phyloP scores from a whole-genome alignment of 1,284 basidiomycete genomes.

The Cutaneotrichosporon dermatis region DNA sequence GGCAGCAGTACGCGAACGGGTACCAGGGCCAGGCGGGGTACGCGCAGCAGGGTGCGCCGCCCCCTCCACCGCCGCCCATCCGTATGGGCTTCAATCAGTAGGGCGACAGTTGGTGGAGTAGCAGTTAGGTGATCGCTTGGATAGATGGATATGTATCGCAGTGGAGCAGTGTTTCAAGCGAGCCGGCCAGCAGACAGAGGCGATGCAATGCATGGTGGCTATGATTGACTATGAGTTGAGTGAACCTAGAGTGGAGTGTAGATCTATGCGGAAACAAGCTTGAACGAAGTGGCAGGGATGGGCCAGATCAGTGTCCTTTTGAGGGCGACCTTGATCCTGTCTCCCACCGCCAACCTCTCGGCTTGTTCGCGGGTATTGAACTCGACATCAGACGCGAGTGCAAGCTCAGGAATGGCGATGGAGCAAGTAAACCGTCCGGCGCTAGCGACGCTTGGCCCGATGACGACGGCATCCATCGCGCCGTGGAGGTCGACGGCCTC shows the following conservation, averaged over 20 bases:
- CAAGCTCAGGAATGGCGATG: neutral
- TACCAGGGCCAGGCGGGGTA: neutral
- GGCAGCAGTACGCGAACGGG: neutral
- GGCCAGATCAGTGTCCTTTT: conserved; percentile 23
- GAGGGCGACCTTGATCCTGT: conserved; percentile 29
- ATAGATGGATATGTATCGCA: no score
- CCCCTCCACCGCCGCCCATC: conserved; percentile 40
- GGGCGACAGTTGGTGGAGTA: neutral
- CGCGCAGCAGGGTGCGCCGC: conserved; percentile 18
- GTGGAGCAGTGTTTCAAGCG: no score
- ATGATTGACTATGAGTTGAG: neutral
- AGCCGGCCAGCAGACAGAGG: no score
- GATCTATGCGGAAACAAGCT: neutral
- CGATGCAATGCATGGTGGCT: neutral
- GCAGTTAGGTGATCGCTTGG: no score
- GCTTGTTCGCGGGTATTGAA: neutral
- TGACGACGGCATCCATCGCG: neutral
- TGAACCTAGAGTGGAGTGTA: neutral
- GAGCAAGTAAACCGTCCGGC: neutral
- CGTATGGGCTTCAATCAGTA: conserved; percentile 40
- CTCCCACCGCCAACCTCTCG: conserved; percentile 16
- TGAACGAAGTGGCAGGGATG: conserved; percentile 15
- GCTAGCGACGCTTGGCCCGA: neutral
- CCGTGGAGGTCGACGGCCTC: conserved; percentile 5
- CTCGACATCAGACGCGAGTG: neutral